phyloP scores from a whole-genome alignment of 2,329 filamentous ascomycete species.

The Colletotrichum sp. region DNA sequence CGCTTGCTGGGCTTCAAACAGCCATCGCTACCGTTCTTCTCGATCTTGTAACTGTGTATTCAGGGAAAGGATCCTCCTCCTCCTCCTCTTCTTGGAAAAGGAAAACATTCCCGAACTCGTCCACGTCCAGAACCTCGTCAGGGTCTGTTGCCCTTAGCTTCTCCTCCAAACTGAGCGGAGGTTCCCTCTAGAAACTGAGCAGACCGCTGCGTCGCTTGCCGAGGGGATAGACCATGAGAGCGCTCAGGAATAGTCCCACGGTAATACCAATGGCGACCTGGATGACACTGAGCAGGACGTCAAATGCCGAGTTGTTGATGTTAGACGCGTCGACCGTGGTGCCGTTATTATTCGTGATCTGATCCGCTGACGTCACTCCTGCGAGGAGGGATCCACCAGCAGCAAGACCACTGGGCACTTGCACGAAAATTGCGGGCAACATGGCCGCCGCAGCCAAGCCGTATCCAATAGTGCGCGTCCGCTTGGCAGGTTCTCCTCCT shows the following conservation, averaged over 20 bases:
- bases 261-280: conserved; percentile 67
- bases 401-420: conserved; percentile 68
- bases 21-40: not conserved
- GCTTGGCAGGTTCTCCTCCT: conserved; percentile 24
- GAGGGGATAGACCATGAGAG: conserved; percentile 59
- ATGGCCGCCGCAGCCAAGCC: conserved; percentile 85
- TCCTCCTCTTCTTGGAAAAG: not conserved
- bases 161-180: not conserved
- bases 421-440: conserved; percentile 83
- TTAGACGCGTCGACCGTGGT: conserved; percentile 30
- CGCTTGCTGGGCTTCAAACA: not conserved
- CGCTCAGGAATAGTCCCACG: conserved; percentile 64
- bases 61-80: not conserved
- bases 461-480: conserved; percentile 61
- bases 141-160: not conserved
- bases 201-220: conserved; percentile 64
- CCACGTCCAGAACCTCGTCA: not conserved
- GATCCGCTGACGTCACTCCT: conserved; percentile 61
- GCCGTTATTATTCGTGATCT: conserved; percentile 50
- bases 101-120: not conserved
- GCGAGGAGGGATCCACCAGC: conserved; percentile 63
- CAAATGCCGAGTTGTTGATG: conserved; percentile 52
- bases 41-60: not conserved
- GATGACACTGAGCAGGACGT: conserved; percentile 62
- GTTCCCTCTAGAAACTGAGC: conserved; percentile 41